A percentile compares a stretch with the other conserved stretches of the same genome.
Conservation (phyloP, 2,329 filamentous ascomycete genomes). For the Penicillium sp. region DNA sequence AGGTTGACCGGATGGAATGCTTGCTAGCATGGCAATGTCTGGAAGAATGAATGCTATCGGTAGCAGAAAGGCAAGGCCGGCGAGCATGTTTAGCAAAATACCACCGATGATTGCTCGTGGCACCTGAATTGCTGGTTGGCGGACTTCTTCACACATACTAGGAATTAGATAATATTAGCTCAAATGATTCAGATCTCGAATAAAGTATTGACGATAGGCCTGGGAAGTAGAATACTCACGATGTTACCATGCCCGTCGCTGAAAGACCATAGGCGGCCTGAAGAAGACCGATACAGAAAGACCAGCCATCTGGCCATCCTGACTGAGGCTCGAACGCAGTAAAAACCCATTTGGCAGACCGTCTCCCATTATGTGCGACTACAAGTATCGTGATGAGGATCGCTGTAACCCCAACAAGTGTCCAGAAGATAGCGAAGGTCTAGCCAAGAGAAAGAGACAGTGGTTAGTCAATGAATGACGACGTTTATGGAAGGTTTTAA, state of each 20-base stretch:
- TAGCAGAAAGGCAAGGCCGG: slow-evolving; percentile 67
- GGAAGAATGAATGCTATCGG: slow-evolving; percentile 75
- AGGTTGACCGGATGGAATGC: slow-evolving; percentile 70
- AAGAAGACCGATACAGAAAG: slow-evolving; percentile 69
- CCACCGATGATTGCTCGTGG: slow-evolving; percentile 69
- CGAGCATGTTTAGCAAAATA: slow-evolving; percentile 65
- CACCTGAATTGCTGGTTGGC: slow-evolving; percentile 64
- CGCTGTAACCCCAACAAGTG: slow-evolving; percentile 63
- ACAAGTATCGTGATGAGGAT: slow-evolving; percentile 69
- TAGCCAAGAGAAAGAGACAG: slow-evolving; percentile 59
- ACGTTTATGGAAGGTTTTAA: neutral
- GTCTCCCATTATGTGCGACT: slow-evolving; percentile 69
- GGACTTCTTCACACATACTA: slow-evolving; percentile 69
- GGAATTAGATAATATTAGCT: slow-evolving; percentile 27
- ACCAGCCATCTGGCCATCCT: slow-evolving; percentile 71
- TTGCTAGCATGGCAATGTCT: slow-evolving; percentile 64
- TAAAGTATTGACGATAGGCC: neutral
- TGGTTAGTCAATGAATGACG: slow-evolving; percentile 47
- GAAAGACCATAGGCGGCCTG: slow-evolving; percentile 71
- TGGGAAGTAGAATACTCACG: slow-evolving; percentile 53
- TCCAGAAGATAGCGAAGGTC: slow-evolving; percentile 75
- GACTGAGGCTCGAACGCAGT: slow-evolving; percentile 62
- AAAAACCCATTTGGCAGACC: slow-evolving; percentile 62
- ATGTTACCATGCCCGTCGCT: slow-evolving; percentile 74
- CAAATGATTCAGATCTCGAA: slow-evolving; percentile 14